Conservation (phyloP, 352 stramenopile species). For the Peronospora tabacina region DNA sequence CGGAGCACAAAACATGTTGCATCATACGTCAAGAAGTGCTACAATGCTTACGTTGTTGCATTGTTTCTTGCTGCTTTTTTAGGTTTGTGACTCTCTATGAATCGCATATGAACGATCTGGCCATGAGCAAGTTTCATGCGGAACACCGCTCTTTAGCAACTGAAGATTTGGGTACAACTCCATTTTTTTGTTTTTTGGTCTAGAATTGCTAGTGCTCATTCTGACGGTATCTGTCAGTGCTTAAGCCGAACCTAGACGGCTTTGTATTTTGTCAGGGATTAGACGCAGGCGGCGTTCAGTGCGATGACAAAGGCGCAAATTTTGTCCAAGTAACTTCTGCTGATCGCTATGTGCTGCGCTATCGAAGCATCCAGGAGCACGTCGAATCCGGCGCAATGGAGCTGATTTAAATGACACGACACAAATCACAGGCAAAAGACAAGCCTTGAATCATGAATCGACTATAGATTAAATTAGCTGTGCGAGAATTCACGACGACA, state of each 20-base stretch:
- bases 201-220: background rate
- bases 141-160: conserved; percentile 48
- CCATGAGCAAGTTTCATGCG: conserved; percentile 49
- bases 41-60: background rate
- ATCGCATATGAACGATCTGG: conserved; percentile 63
- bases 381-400: conserved; percentile 50
- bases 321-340: conserved; percentile 47
- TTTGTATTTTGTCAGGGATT: conserved; percentile 83
- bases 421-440: background rate
- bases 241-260: conserved; percentile 57
- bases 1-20: background rate
- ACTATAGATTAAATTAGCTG: conserved; percentile 36
- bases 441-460: conserved; percentile 11
- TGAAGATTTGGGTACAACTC: conserved; percentile 79
- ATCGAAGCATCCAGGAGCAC: conserved; percentile 47
- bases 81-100: conserved; percentile 59
- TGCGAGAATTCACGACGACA: conserved; percentile 21
- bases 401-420: conserved; percentile 30
- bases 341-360: conserved; percentile 71
- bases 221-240: conserved; percentile 31
- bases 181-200: no score
- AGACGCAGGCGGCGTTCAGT: conserved; percentile 44
- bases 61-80: conserved; percentile 12
- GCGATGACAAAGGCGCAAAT: conserved; percentile 62
- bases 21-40: background rate